Percentiles rank a stretch among this genome's conserved stretches.
Evolutionary conservation across 192 early-diverging fungal genomes (phyloP).

Genomic region (Hyaloraphidium curvatum): DNA sequence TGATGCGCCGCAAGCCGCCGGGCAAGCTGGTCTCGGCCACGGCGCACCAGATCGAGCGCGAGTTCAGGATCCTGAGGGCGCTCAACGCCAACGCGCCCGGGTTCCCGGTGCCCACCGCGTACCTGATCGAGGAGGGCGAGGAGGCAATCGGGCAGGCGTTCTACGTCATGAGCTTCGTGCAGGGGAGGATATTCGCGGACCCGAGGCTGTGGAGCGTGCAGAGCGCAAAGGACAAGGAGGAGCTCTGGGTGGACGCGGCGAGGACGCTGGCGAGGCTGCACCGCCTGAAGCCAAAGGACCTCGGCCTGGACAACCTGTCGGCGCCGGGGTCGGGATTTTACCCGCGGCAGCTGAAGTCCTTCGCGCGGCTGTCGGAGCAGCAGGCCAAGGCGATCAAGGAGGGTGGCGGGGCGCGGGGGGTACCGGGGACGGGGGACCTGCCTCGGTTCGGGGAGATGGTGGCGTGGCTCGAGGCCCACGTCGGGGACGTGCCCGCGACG

Average conservation of each 20-base stretch:
- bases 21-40: constrained; percentile 69
- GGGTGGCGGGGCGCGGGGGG: no score
- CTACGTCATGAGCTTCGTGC: constrained; percentile 89
- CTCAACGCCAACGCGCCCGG: constrained; percentile 49
- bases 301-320: no score
- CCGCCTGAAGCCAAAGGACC: constrained; percentile 31
- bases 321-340: constrained; percentile 19
- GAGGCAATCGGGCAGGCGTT: constrained; percentile 75
- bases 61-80: constrained; percentile 62
- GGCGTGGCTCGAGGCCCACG: constrained; percentile 40
- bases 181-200: constrained; percentile 71
- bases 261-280: constrained; percentile 65
- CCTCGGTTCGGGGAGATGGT: constrained; percentile 31
- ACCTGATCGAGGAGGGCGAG: constrained; percentile 64
- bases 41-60: constrained; percentile 75
- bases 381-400: constrained; percentile 47
- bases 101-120: constrained; percentile 84
- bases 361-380: constrained; percentile 36
- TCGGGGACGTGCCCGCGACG: no score
- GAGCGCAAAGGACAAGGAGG: constrained; percentile 24
- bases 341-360: constrained; percentile 12
- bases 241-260: constrained; percentile 24
- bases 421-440: no score
- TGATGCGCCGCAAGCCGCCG: constrained; percentile 82
- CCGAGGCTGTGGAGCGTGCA: constrained; percentile 30